These are phyloP conservation scores for Penicillium janthinellum DNA, from an alignment of 2,329 filamentous ascomycete genomes.

Conservation along the genomic window DNA sequence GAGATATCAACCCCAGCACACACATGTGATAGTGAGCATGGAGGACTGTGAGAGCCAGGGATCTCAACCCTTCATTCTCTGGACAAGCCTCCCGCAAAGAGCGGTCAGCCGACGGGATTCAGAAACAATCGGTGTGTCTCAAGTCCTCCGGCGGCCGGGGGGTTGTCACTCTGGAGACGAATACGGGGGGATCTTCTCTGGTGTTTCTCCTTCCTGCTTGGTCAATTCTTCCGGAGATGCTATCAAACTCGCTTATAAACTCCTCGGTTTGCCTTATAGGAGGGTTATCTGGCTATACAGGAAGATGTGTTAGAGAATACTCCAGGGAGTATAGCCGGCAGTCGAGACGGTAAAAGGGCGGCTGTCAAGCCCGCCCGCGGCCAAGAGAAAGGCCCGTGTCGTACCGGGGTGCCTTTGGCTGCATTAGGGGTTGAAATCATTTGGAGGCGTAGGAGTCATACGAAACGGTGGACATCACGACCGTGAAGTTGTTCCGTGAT, in stretches of 20 bases:
- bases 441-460: too few species aligned
- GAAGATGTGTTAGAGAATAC: too few species aligned
- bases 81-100: neutral
- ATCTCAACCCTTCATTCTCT: neutral
- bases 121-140: constrained; percentile 1
- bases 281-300: too few species aligned
- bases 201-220: too few species aligned
- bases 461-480: too few species aligned
- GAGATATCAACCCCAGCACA: neutral
- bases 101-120: neutral
- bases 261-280: too few species aligned
- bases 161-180: too few species aligned
- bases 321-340: neutral
- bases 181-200: neutral
- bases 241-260: too few species aligned
- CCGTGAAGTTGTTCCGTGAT: neutral
- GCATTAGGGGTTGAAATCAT: too few species aligned
- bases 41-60: neutral
- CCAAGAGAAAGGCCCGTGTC: neutral
- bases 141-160: neutral
- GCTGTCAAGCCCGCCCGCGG: neutral
- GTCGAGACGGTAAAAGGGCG: neutral
- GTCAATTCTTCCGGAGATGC: too few species aligned
- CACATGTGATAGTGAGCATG: neutral
- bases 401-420: neutral